Evolutionary conservation across 139 green algal genomes (phyloP).

Genomic region (Monoraphidium neglectum): DNA sequence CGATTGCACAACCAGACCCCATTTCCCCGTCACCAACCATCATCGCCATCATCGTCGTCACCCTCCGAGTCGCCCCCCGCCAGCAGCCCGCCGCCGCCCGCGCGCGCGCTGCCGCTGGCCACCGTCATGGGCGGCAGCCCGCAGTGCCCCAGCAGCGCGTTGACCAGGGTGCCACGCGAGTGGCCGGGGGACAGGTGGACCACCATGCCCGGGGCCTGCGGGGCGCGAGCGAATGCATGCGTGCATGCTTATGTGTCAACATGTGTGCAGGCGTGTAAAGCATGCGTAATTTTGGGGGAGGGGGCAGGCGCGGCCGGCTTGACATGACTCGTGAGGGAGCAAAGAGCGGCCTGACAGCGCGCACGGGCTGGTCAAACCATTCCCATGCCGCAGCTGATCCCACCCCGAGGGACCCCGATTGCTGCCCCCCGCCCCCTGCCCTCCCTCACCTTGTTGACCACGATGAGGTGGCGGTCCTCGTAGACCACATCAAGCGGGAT

Average conservation of each 20-base stretch:
- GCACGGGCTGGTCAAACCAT: no score
- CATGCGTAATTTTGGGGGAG: no score
- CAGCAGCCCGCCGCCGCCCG: not conserved
- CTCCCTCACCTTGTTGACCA: constrained; percentile 90
- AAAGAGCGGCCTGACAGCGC: no score
- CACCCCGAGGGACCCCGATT: no score
- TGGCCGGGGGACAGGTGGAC: constrained; percentile 85
- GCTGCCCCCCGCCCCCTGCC: no score
- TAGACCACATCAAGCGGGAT: constrained; percentile 91
- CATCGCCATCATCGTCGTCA: constrained; percentile 5
- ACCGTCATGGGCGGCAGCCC: constrained; percentile 50
- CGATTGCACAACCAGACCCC: not conserved
- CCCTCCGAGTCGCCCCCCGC: not conserved
- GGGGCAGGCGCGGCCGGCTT: no score
- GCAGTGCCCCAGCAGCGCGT: constrained; percentile 94
- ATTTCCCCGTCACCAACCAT: constrained; percentile 2
- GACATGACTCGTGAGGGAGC: no score
- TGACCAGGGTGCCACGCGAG: constrained; percentile 92
- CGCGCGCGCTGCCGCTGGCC: not conserved
- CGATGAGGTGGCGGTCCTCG: constrained; percentile 91
- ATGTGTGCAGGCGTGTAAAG: no score
- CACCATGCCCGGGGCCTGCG: constrained; percentile 83
- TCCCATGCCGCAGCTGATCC: no score
- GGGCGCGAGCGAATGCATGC: no score
- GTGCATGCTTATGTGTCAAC: no score